phyloP scores from a whole-genome alignment of 2,329 filamentous ascomycete species.

The Fusarium praegraminearum region DNA sequence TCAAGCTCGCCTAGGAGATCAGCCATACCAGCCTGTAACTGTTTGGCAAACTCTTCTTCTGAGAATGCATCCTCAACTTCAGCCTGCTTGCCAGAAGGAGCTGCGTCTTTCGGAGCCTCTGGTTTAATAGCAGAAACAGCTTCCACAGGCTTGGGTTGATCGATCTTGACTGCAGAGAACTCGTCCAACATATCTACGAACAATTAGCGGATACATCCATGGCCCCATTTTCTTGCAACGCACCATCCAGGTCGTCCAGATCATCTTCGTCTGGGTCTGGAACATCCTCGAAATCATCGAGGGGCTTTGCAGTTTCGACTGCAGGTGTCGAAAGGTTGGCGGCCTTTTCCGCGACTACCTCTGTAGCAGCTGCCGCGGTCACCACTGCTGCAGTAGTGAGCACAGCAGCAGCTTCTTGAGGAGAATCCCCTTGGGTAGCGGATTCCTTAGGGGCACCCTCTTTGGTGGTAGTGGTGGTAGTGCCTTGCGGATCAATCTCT shows the following conservation, averaged over 20 bases:
- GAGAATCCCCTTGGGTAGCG: neutral
- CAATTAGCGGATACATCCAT: conserved; percentile 14
- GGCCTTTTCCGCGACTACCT: conserved; percentile 26
- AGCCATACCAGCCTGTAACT: conserved; percentile 92
- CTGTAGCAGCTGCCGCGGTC: conserved; percentile 24
- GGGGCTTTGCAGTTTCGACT: conserved; percentile 1
- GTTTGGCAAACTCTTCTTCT: conserved; percentile 85
- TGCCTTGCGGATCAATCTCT: neutral
- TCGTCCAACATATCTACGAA: conserved; percentile 87
- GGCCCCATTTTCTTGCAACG: neutral
- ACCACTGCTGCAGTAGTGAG: conserved; percentile 22
- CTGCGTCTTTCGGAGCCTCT: conserved; percentile 52
- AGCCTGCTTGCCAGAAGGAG: conserved; percentile 41
- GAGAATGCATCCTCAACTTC: conserved; percentile 59
- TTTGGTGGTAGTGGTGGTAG: neutral
- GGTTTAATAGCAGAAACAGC: conserved; percentile 47
- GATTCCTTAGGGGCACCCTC: neutral
- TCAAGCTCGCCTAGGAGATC: conserved; percentile 80
- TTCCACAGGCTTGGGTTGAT: conserved; percentile 46
- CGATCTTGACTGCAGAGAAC: conserved; percentile 76
- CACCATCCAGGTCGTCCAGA: conserved; percentile 90
- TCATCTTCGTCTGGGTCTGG: conserved; percentile 95
- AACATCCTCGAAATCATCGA: conserved; percentile 63
- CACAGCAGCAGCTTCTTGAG: conserved; percentile 14
- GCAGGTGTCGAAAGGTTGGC: conserved; percentile 1